phyloP scores from a whole-genome alignment of 257 asterid genomes.

The Solanum tacnaense region DNA sequence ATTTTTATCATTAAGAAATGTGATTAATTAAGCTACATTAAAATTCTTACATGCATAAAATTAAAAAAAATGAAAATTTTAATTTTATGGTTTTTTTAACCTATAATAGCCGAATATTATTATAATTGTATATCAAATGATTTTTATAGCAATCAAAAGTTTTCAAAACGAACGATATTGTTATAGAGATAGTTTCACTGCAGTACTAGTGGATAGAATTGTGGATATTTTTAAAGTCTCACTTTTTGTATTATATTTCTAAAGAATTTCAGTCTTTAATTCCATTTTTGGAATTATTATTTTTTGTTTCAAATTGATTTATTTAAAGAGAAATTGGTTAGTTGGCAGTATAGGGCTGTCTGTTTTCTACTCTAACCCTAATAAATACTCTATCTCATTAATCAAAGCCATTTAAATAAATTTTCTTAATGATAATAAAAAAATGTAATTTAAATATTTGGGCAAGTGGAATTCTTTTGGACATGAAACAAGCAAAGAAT shows the following conservation, averaged over 20 bases:
- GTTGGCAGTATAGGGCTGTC: neutral
- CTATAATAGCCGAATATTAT: neutral
- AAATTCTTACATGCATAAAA: neutral
- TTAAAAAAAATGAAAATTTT: too few relatives aligned
- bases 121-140: too few relatives aligned
- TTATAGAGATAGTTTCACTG: neutral
- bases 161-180: neutral
- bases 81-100: rapidly evolving
- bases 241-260: neutral
- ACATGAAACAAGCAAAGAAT: neutral
- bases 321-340: neutral
- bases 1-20: too few relatives aligned
- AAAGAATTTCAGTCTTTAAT: neutral
- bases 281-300: neutral
- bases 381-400: neutral
- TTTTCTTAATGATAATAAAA: neutral
- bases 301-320: neutral
- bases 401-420: neutral
- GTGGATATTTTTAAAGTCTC: neutral
- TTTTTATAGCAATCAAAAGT: too few relatives aligned
- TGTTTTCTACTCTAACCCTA: neutral
- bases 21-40: neutral
- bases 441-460: neutral
- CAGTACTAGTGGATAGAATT: neutral
- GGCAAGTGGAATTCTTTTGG: neutral